A percentile compares a stretch with the other conserved stretches of the same genome.
Evolutionary conservation across 129 eudicot species (phyloP).

Genomic region (Tanacetum coccineum): DNA sequence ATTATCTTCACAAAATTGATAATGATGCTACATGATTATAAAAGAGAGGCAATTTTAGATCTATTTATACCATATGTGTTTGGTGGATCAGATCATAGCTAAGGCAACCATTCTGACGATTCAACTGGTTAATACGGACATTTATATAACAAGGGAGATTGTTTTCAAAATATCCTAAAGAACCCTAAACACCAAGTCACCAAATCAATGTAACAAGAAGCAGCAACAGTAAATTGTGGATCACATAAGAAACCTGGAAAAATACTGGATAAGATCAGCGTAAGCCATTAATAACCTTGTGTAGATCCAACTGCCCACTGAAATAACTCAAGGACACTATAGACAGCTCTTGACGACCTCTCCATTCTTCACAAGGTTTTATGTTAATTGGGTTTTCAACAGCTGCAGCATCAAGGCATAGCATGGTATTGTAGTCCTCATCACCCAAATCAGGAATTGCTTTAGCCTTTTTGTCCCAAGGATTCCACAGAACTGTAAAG

Average conservation of each 20-base stretch:
- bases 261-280: conserved; percentile 28
- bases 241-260: conserved; percentile 33
- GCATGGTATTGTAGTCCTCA: conserved; percentile 82
- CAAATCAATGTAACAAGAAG: conserved; percentile 34
- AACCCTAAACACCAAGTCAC: conserved; percentile 32
- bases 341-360: conserved; percentile 80
- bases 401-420: conserved; percentile 90
- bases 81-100: conserved; percentile 26
- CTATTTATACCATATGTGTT: conserved; percentile 28
- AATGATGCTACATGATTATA: conserved; percentile 11
- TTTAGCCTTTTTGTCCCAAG: conserved; percentile 97
- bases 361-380: conserved; percentile 95
- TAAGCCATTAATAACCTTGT: conserved; percentile 60
- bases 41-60: conserved; percentile 18
- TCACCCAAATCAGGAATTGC: conserved; percentile 78
- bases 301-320: conserved; percentile 92
- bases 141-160: conserved; percentile 15
- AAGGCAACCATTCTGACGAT: conserved; percentile 32
- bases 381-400: conserved; percentile 65
- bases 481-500: conserved; percentile 83
- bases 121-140: conserved; percentile 25
- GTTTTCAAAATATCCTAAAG: background rate
- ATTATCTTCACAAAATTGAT: conserved; percentile 18
- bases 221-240: conserved; percentile 33
- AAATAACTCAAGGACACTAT: conserved; percentile 84